These are phyloP conservation scores for Lepidium sativum DNA, from an alignment of 345 rosid genomes.

Conservation along the genomic window DNA sequence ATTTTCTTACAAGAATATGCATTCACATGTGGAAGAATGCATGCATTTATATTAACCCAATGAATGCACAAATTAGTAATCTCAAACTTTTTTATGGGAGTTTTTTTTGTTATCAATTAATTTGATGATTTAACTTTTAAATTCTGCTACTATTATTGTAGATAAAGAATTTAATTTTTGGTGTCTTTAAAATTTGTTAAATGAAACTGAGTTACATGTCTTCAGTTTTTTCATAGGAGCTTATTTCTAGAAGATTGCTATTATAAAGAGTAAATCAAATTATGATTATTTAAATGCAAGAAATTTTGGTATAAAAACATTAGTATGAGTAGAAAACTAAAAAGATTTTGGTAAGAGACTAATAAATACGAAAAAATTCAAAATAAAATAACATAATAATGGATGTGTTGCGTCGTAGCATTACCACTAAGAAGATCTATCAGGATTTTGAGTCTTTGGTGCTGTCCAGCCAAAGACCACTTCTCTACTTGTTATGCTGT, in stretches of 20 bases:
- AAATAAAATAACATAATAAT: background rate
- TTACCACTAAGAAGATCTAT: slow-evolving; percentile 21
- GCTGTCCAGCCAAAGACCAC: slow-evolving; percentile 33
- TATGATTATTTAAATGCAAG: slow-evolving; percentile 8
- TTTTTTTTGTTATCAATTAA: no score
- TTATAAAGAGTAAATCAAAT: background rate
- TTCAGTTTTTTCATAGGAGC: background rate
- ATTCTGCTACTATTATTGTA: no score
- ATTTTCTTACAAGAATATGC: background rate
- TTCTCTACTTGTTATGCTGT: slow-evolving; percentile 11
- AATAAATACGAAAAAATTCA: background rate
- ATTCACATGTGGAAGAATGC: background rate
- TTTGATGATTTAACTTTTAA: no score
- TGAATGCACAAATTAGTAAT: background rate
- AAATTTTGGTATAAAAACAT: slow-evolving; percentile 4
- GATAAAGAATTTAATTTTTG: no score
- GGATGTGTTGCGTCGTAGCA: slow-evolving; percentile 9
- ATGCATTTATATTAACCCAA: background rate
- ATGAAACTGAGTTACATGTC: no score
- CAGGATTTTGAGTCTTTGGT: slow-evolving; percentile 15
- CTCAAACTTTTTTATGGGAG: background rate
- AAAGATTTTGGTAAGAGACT: slow-evolving; percentile 4
- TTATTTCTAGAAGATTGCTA: slow-evolving; percentile 17
- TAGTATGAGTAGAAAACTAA: background rate
- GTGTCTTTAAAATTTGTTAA: no score